Evolutionary conservation across 2,329 filamentous ascomycete genomes (phyloP).

Genomic region (Mycosphaerelloides madeirae): DNA sequence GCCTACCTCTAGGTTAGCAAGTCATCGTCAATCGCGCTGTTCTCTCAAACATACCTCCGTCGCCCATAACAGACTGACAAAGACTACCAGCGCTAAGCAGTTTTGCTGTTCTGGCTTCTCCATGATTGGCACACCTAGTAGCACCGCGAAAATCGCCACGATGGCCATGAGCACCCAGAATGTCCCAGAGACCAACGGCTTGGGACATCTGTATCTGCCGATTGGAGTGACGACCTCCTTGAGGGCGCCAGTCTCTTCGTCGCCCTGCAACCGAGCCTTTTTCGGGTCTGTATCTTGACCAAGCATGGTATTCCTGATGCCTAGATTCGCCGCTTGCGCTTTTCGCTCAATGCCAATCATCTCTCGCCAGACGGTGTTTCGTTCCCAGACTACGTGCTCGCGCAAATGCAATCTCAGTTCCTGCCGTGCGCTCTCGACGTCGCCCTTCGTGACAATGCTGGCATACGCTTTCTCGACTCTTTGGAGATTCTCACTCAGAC

Average conservation of each 20-base stretch:
- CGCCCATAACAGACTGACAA: conserved; percentile 92
- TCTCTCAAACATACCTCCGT: conserved; percentile 63
- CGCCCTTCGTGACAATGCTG: conserved; percentile 74
- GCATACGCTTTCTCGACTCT: conserved; percentile 77
- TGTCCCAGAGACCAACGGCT: conserved; percentile 77
- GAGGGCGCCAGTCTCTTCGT: conserved; percentile 62
- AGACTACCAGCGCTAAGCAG: conserved; percentile 86
- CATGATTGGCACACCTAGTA: conserved; percentile 78
- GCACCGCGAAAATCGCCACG: conserved; percentile 64
- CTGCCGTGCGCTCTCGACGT: conserved; percentile 69
- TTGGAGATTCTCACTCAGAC: conserved; percentile 65
- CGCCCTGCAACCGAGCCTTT: conserved; percentile 73
- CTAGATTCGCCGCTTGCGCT: conserved; percentile 87
- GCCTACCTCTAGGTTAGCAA: conserved; percentile 52
- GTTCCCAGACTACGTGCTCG: conserved; percentile 97
- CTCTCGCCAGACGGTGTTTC: conserved; percentile 97
- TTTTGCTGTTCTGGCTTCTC: conserved; percentile 87
- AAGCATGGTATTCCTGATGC: conserved; percentile 70
- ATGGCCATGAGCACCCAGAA: conserved; percentile 72
- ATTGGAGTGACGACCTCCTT: conserved; percentile 75
- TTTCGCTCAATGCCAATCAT: conserved; percentile 98
- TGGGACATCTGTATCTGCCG: conserved; percentile 68
- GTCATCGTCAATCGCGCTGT: background rate
- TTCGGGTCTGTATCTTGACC: conserved; percentile 66
- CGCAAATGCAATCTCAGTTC: conserved; percentile 85